A percentile compares a stretch with the other conserved stretches of the same genome.
Evolutionary conservation across 225 moss, liverwort and hornwort genomes (phyloP).

Genomic region (Rhytidiadelphus loreus): DNA sequence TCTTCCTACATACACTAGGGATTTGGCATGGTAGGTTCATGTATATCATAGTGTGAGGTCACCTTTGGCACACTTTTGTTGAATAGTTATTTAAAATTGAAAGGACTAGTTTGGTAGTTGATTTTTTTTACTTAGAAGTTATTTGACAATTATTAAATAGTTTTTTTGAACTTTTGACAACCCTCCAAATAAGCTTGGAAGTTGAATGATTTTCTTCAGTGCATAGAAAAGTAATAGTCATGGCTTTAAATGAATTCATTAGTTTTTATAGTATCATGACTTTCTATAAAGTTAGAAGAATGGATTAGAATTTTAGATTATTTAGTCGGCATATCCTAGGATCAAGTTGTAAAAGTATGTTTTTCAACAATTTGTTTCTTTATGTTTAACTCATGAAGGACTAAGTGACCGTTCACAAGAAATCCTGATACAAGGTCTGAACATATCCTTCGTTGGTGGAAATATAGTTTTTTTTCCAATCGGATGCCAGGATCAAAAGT

Average conservation of each 20-base stretch:
- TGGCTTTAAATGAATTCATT: neutral
- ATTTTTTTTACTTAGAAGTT: neutral
- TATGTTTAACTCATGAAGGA: neutral
- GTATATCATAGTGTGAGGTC: accelerated
- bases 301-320: accelerated
- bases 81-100: too few relatives aligned
- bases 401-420: accelerated
- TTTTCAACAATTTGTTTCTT: neutral
- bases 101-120: neutral
- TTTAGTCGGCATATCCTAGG: accelerated
- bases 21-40: too few relatives aligned
- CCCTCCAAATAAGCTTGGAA: neutral
- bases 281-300: neutral
- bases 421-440: too few relatives aligned
- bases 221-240: too few relatives aligned
- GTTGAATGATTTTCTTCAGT: neutral
- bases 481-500: accelerated
- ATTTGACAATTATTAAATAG: neutral
- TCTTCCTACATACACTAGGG: accelerated
- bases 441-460: too few relatives aligned
- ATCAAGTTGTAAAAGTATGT: neutral
- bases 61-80: neutral
- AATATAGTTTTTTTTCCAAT: accelerated
- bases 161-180: neutral
- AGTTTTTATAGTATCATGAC: accelerated